Conservation (phyloP, 2,329 filamentous ascomycete species). For the Diaporthe caulivora region DNA sequence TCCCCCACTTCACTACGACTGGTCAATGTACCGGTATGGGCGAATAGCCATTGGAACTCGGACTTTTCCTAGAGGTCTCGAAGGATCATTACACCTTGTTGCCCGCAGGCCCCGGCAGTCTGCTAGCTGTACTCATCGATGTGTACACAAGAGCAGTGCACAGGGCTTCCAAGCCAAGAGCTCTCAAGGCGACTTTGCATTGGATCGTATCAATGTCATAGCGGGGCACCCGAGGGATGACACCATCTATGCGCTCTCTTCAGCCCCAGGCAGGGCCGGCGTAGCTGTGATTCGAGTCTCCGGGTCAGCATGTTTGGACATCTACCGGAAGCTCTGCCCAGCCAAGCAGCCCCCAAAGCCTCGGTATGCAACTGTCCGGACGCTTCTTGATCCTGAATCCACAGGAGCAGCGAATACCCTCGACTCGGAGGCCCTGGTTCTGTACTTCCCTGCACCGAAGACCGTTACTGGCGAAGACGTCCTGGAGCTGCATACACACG, state of each 20-base stretch:
- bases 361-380: constrained; percentile 78
- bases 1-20: background rate
- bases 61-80: background rate
- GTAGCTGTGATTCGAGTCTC: constrained; percentile 93
- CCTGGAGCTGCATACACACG: constrained; percentile 94
- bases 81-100: background rate
- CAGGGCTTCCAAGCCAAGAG: background rate
- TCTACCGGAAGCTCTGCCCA: constrained; percentile 66
- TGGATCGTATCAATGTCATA: constrained; percentile 22
- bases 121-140: background rate
- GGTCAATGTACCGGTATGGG: constrained; percentile 40
- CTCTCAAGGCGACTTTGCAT: constrained; percentile 1
- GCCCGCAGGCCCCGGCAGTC: background rate
- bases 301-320: constrained; percentile 78
- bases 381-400: constrained; percentile 69
- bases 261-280: constrained; percentile 85
- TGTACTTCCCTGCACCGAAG: constrained; percentile 84
- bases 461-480: constrained; percentile 95
- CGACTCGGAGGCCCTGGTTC: constrained; percentile 83
- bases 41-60: constrained; percentile 35
- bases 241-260: constrained; percentile 94
- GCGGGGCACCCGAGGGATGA: constrained; percentile 50
- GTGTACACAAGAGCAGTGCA: background rate
- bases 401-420: constrained; percentile 64
- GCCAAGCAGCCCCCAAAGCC: constrained; percentile 58